Percentiles rank a stretch among this genome's conserved stretches.
Conservation (phyloP, 805 yeast species). For the Diddensiella santjacobensis region DNA sequence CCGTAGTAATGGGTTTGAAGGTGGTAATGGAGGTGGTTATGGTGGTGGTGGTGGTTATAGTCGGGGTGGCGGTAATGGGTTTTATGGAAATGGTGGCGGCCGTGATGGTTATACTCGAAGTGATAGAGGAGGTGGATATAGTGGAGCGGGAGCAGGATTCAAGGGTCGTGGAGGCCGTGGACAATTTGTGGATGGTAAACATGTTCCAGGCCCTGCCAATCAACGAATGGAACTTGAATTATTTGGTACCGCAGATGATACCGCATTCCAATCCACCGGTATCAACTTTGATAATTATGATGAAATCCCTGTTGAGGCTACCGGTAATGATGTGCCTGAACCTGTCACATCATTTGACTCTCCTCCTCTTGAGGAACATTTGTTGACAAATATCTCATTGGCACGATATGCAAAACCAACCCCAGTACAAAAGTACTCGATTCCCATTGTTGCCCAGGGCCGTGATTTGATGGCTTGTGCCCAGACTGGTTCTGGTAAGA, state of each 20-base stretch:
- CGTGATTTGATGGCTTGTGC: slow-evolving; percentile 97
- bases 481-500: slow-evolving; percentile 98
- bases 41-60: slow-evolving; percentile 27
- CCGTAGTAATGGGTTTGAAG: slow-evolving; percentile 16
- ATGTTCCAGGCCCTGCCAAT: slow-evolving; percentile 73
- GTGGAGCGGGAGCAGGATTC: slow-evolving; percentile 29
- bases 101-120: slow-evolving; percentile 29
- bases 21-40: slow-evolving; percentile 27
- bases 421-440: slow-evolving; percentile 91
- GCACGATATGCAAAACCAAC: slow-evolving; percentile 96
- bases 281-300: slow-evolving; percentile 98
- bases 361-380: slow-evolving; percentile 85
- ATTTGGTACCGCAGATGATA: slow-evolving; percentile 75
- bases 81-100: slow-evolving; percentile 24
- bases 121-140: slow-evolving; percentile 29
- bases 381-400: slow-evolving; percentile 79
- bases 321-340: slow-evolving; percentile 93
- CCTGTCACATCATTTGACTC: slow-evolving; percentile 81
- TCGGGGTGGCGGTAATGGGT: slow-evolving; percentile 29
- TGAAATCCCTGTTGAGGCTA: slow-evolving; percentile 97
- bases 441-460: slow-evolving; percentile 83
- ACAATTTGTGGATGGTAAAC: slow-evolving; percentile 81
- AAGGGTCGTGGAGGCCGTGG: slow-evolving; percentile 53
- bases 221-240: slow-evolving; percentile 69
- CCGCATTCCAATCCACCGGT: slow-evolving; percentile 83